Evolutionary conservation across 306 rosid genomes (phyloP), one percentile per base, ranked within the genome.

Genomic region (Pterocarpus macrocarpus): DNA sequence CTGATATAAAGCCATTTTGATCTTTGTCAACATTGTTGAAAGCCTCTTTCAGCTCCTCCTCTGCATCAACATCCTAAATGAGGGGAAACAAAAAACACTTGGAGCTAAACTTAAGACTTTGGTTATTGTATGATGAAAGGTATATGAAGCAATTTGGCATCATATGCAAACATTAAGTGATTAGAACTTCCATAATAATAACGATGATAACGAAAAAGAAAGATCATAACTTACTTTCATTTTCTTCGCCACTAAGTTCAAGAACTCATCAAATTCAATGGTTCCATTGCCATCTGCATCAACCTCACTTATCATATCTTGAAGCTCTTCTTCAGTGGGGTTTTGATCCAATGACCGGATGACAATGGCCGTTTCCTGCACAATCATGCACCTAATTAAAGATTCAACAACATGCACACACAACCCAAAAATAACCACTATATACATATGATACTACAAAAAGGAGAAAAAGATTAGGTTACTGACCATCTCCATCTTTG

Each of bases 21-120:
- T 22, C 28, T 22, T 22, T 22, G 28, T 22, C 28, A 22, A 22
- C 0, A 22, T 22, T 22, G 28, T 22, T 22, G 28, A 22, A 22
- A 22, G 97, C 98, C 85, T 93, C 97, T 61, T 89, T 93, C 0
- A 93, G 92, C 80, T 95, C 99, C 59, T 95, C 99, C 28, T 91
- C 98, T 16, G 89, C 93, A 78, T 95, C 97, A 64, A 92, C 88
- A 56, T 95, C 97, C 99, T 95, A 39, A 72, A 16, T 15, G 41
- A 64, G 10, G 14, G 10, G 64, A n/a, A n/a, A n/a, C n/a, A n/a
- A 17, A 73, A 9, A 69, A 34, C 71, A 76, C 35, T 22, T 22
- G 71, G 1, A 77, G 34, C 57, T 1, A 5, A 83, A 41, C 16
- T 83, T 64, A 77, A 22, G 64, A 5, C 11, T 83, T 17, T 53